A percentile compares a stretch with the other conserved stretches of the same genome.
Conservation (phyloP, 1,284 basidiomycete species). For the Chondrostereum purpureum region DNA sequence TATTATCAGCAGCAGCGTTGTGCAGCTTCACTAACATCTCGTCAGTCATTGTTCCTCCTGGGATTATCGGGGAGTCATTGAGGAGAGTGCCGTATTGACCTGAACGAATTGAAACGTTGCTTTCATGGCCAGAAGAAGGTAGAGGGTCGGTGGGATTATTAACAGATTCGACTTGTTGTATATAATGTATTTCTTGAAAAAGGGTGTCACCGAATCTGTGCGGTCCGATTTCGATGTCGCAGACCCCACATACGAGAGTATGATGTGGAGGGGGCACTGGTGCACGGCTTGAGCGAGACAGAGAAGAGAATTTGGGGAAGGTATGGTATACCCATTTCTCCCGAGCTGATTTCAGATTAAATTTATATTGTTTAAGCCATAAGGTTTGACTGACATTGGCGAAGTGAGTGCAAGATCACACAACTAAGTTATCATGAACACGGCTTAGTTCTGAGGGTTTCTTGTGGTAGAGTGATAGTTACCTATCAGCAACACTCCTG, state of each 20-base stretch:
- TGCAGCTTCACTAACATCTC: constrained; percentile 39
- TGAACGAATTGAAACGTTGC: constrained; percentile 13
- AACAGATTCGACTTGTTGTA: constrained; percentile 9
- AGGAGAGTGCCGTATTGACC: not conserved
- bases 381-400: constrained; percentile 49
- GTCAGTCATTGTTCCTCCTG: constrained; percentile 40
- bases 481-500: constrained; percentile 53
- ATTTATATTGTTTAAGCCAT: not conserved
- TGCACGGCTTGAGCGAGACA: constrained; percentile 38
- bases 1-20: constrained; percentile 53
- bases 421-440: constrained; percentile 27
- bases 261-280: constrained; percentile 56
- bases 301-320: constrained; percentile 68
- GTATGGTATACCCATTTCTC: constrained; percentile 59
- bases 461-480: not conserved
- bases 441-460: no score
- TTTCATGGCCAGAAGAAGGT: constrained; percentile 11
- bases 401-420: constrained; percentile 55
- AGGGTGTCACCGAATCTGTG: constrained; percentile 59
- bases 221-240: constrained; percentile 64
- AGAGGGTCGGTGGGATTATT: not conserved
- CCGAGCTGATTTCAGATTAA: constrained; percentile 44
- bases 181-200: constrained; percentile 63
- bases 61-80: not conserved
- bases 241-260: constrained; percentile 55